Evolutionary conservation across 345 rosid genomes (phyloP).

Genomic region (Anastatica hierochuntica): DNA sequence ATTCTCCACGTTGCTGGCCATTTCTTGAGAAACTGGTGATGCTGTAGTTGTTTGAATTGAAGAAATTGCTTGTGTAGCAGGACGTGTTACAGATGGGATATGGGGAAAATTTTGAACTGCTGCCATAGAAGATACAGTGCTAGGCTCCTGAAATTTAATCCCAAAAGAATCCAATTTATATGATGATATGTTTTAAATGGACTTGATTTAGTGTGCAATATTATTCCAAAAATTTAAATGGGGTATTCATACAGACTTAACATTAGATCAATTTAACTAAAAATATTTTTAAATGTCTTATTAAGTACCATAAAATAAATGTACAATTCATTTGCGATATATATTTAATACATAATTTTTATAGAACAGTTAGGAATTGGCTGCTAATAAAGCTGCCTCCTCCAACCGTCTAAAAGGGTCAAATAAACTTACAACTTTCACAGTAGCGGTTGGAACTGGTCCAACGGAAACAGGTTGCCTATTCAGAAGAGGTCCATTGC

Average conservation of each 20-base stretch:
- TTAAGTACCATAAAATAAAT: background rate
- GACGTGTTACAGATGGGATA: constrained; percentile 58
- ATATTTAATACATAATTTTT: background rate
- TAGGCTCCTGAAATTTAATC: constrained; percentile 57
- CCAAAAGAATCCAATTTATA: background rate
- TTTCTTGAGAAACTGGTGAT: constrained; percentile 63
- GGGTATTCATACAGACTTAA: background rate
- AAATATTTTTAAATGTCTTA: background rate
- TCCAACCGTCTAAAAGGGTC: background rate
- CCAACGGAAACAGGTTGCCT: constrained; percentile 64
- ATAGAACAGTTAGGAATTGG: background rate
- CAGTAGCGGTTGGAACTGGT: constrained; percentile 64
- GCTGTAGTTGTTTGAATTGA: constrained; percentile 82
- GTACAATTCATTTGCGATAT: background rate
- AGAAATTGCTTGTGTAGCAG: constrained; percentile 64
- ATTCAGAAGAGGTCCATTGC: constrained; percentile 52
- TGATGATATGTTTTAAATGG: background rate
- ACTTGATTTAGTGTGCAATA: background rate
- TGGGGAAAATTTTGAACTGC: constrained; percentile 61
- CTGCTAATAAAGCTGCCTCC: constrained; percentile 4
- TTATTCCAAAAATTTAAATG: background rate
- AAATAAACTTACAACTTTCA: constrained; percentile 71
- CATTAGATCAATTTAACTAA: background rate
- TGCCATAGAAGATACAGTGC: constrained; percentile 59
- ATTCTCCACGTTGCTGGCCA: constrained; percentile 45